Conservation (phyloP, 768 basidiomycete genomes). For the Lepiota subincarnata region DNA sequence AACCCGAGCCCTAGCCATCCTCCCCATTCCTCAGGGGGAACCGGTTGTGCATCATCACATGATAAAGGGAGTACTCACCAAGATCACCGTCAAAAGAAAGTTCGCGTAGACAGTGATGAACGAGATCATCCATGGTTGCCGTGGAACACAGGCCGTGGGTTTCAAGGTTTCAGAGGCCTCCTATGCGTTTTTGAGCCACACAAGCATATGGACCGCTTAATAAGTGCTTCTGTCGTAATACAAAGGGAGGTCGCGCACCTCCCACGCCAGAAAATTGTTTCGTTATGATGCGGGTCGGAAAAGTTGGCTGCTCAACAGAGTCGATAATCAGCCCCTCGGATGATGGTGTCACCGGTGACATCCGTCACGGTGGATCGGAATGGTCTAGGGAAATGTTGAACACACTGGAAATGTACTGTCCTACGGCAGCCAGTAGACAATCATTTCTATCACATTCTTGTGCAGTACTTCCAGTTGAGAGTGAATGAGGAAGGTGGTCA, state of each 20-base stretch:
- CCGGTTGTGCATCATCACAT: conserved; percentile 22
- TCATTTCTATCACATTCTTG: neutral
- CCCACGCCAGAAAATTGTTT: neutral
- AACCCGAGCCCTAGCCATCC: neutral
- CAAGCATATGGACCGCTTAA: no score
- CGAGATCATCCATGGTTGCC: conserved; percentile 70
- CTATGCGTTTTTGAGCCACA: neutral
- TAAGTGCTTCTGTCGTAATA: no score
- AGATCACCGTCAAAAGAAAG: conserved; percentile 88
- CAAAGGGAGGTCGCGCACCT: neutral
- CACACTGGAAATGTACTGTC: neutral
- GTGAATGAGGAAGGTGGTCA: neutral
- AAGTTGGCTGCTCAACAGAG: conserved; percentile 2
- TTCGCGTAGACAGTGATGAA: conserved; percentile 81
- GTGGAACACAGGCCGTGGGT: neutral
- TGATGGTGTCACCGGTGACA: neutral
- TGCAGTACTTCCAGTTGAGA: neutral
- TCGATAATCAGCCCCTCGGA: neutral
- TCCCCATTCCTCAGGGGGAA: neutral
- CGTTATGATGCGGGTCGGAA: neutral
- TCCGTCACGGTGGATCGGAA: neutral
- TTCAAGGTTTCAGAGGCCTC: neutral
- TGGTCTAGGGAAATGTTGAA: neutral
- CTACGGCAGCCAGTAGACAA: neutral
- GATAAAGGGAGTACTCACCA: conserved; percentile 51